Conservation (phyloP, 306 rosid genomes). For the Cucurbita ficifolia region DNA sequence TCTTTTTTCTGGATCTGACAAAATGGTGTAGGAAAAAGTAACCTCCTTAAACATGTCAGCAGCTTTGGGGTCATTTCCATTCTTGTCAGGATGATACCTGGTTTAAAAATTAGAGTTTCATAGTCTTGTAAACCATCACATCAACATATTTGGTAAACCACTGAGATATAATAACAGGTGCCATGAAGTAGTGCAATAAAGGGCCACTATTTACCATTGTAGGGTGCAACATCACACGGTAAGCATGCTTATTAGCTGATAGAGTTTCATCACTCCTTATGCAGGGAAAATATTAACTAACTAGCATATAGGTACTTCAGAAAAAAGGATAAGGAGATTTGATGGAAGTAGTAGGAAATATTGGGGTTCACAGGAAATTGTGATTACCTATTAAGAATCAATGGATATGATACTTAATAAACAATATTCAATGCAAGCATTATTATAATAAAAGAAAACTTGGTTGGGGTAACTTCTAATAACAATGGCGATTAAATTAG, state of each 20-base stretch:
- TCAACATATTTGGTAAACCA: background rate
- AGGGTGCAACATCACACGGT: background rate
- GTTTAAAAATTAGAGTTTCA: constrained; percentile 7
- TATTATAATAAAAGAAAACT: background rate
- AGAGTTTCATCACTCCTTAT: background rate
- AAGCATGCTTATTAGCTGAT: background rate
- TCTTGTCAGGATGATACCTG: constrained; percentile 99
- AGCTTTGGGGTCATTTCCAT: constrained; percentile 94
- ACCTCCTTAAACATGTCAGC: constrained; percentile 93
- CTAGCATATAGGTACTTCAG: background rate
- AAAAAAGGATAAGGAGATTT: background rate
- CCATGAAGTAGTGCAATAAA: background rate
- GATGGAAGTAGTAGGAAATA: background rate
- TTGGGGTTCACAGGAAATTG: background rate
- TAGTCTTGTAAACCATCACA: background rate
- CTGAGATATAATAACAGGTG: background rate
- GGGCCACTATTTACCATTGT: background rate
- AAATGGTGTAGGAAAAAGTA: constrained; percentile 73
- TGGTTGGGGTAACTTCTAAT: background rate
- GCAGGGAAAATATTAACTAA: background rate
- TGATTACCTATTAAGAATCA: background rate
- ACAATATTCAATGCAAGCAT: background rate
- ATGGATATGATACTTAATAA: background rate
- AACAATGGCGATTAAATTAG: background rate
- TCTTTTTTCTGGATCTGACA: constrained; percentile 85